A percentile compares a stretch with the other conserved stretches of the same genome.
Evolutionary conservation across 805 yeast species (phyloP).

Genomic region (Metschnikowia arizonensis): DNA sequence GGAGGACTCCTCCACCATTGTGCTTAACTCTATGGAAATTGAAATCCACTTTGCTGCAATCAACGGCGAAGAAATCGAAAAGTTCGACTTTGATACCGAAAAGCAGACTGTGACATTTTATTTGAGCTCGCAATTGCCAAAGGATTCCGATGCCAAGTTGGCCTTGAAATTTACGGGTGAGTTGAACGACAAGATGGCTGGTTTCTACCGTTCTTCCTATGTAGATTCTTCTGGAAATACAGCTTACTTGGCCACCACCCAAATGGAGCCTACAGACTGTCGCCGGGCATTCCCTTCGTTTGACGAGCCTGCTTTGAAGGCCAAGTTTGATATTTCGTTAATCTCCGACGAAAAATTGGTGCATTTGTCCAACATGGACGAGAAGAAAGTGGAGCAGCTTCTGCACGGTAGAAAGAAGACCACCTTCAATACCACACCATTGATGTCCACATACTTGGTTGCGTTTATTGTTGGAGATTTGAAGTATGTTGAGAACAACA

Average conservation of each 20-base stretch:
- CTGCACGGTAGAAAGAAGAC: constrained; percentile 51
- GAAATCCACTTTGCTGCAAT: constrained; percentile 50
- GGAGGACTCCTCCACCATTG: constrained; percentile 43
- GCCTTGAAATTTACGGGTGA: constrained; percentile 55
- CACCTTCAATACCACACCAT: constrained; percentile 68
- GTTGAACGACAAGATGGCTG: constrained; percentile 76
- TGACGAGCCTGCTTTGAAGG: constrained; percentile 80
- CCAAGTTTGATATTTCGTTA: constrained; percentile 62
- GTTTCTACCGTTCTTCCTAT: constrained; percentile 72
- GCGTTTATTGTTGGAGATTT: constrained; percentile 83
- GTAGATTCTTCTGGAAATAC: constrained; percentile 53
- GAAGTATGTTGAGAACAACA: constrained; percentile 62
- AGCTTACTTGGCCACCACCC: constrained; percentile 76
- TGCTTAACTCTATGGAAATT: constrained; percentile 63
- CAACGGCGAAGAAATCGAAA: constrained; percentile 23
- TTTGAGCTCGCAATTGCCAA: constrained; percentile 30
- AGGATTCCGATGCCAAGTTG: constrained; percentile 41
- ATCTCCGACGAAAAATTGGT: constrained; percentile 53
- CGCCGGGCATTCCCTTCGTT: constrained; percentile 84
- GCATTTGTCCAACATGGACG: constrained; percentile 69
- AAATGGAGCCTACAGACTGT: constrained; percentile 84
- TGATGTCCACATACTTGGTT: constrained; percentile 80
- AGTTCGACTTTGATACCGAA: constrained; percentile 32
- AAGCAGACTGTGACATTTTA: constrained; percentile 39
- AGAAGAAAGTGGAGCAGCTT: constrained; percentile 40